A percentile compares a stretch with the other conserved stretches of the same genome.
Evolutionary conservation across 2,329 filamentous ascomycete genomes (phyloP).

Genomic region (Fusarium pininemorale): DNA sequence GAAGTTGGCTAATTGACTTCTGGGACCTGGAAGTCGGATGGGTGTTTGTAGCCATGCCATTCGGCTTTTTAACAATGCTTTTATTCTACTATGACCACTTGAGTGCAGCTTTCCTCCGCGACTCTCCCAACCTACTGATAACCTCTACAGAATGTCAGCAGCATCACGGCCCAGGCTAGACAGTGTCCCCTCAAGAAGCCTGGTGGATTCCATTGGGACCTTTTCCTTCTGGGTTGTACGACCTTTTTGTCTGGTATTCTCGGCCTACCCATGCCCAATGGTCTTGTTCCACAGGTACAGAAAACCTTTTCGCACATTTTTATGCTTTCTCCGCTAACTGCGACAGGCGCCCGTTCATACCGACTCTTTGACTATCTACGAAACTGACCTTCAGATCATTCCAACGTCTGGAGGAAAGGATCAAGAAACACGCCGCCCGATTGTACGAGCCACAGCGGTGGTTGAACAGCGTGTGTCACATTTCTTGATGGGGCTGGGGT

Average conservation of each 20-base stretch:
- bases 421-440: not conserved
- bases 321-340: not conserved
- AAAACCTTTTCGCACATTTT: not conserved
- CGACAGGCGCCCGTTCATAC: not conserved
- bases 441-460: not conserved
- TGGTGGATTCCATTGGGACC: not conserved
- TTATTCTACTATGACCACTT: not conserved
- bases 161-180: not conserved
- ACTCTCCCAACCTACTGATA: not conserved
- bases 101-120: not conserved
- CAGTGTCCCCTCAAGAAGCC: not conserved
- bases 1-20: not conserved
- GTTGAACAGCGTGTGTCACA: not conserved
- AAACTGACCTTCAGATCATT: not conserved
- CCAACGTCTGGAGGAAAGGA: not conserved
- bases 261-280: not conserved
- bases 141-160: not conserved
- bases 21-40: not conserved
- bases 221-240: not conserved
- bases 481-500: not conserved
- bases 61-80: not conserved
- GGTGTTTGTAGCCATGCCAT: not conserved
- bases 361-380: not conserved
- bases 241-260: not conserved
- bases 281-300: not conserved